Evolutionary conservation across 179 eudicot genomes (phyloP).

Genomic region (Spinacia oleracea): DNA sequence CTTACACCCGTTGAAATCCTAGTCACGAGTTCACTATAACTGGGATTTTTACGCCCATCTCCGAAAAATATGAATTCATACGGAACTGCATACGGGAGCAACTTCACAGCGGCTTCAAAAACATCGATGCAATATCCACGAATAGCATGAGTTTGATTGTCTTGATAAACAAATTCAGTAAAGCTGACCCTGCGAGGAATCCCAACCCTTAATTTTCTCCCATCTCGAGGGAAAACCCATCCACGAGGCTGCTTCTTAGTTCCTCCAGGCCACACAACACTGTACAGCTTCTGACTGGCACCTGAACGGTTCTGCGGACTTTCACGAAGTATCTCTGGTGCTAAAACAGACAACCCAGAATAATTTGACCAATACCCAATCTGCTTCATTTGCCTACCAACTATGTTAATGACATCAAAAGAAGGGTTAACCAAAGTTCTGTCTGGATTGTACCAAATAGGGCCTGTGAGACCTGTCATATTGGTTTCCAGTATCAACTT

Average conservation of each 20-base stretch:
- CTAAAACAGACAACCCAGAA: constrained; percentile 63
- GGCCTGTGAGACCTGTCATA: constrained; percentile 73
- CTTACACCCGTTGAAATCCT: constrained; percentile 58
- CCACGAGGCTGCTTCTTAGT: constrained; percentile 58
- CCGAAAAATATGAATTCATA: constrained; percentile 58
- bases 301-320: constrained; percentile 55
- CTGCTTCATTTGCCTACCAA: constrained; percentile 36
- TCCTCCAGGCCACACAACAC: constrained; percentile 73
- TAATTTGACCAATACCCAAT: constrained; percentile 84
- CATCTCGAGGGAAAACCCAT: constrained; percentile 70
- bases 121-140: constrained; percentile 74
- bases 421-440: constrained; percentile 50
- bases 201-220: constrained; percentile 58
- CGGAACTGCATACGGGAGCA: constrained; percentile 65
- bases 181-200: constrained; percentile 69
- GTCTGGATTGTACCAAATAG: constrained; percentile 44
- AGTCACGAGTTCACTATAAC: constrained; percentile 52
- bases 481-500: constrained; percentile 44
- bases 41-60: constrained; percentile 65
- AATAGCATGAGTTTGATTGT: constrained; percentile 35
- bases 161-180: constrained; percentile 47
- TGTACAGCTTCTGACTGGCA: constrained; percentile 45
- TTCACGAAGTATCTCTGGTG: constrained; percentile 54
- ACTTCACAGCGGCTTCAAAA: constrained; percentile 55
- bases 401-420: constrained; percentile 64